These are phyloP conservation scores for Hygrophila difformis DNA, from an alignment of 257 asterid genomes.

Conservation along the genomic window DNA sequence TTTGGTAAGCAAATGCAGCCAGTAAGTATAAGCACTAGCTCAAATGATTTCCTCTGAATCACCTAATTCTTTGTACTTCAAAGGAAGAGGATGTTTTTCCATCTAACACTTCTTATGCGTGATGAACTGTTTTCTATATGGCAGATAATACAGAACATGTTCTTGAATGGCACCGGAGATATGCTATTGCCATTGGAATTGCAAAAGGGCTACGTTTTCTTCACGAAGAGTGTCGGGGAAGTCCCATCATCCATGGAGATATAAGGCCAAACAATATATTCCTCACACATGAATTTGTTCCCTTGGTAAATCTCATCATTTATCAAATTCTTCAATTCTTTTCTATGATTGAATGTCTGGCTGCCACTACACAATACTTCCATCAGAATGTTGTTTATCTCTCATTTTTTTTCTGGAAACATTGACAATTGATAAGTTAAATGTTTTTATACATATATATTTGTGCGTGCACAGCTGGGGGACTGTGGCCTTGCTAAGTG, in stretches of 20 bases:
- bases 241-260: constrained; percentile 58
- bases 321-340: not conserved
- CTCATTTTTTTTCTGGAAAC: too few relatives aligned
- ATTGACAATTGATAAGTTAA: too few relatives aligned
- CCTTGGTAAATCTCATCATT: constrained; percentile 37
- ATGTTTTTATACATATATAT: too few relatives aligned
- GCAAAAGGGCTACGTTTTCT: constrained; percentile 70
- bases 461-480: constrained; percentile 33
- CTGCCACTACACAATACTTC: too few relatives aligned
- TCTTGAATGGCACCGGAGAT: constrained; percentile 59
- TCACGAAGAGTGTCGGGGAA: constrained; percentile 69
- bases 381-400: too few relatives aligned
- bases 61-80: too few relatives aligned
- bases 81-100: too few relatives aligned
- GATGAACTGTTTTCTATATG: constrained; percentile 10
- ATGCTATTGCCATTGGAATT: constrained; percentile 59
- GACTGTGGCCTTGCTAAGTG: constrained; percentile 61
- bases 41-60: too few relatives aligned
- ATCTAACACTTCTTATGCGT: too few relatives aligned
- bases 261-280: constrained; percentile 57
- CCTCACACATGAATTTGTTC: constrained; percentile 50
- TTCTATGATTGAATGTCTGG: not conserved
- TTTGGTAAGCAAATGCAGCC: constrained; percentile 31
- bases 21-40: too few relatives aligned
- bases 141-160: constrained; percentile 33